Percentiles rank a stretch among this genome's conserved stretches.
Conservation (phyloP, 495 filamentous ascomycete genomes). For the Symbiotaphrina buchneri region DNA sequence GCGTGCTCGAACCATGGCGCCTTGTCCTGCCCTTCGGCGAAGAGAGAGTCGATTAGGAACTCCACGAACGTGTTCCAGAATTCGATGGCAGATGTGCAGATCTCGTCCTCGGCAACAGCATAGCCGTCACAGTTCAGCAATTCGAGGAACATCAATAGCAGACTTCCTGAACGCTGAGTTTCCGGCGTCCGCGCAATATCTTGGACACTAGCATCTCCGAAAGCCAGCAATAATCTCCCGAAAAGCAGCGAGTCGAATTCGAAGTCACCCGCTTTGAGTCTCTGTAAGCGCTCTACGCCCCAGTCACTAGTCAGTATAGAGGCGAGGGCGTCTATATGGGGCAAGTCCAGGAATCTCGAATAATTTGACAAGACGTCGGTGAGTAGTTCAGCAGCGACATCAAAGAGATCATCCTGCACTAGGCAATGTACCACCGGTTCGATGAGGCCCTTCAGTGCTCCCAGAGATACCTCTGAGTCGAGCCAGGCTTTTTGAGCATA, state of each 20-base stretch:
- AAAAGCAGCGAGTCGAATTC: slow-evolving; percentile 44
- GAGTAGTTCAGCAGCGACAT: slow-evolving; percentile 36
- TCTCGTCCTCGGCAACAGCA: slow-evolving; percentile 52
- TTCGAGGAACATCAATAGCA: slow-evolving; percentile 27
- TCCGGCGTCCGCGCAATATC: slow-evolving; percentile 18
- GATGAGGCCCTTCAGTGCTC: slow-evolving; percentile 30
- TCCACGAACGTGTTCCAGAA: slow-evolving; percentile 65
- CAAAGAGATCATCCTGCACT: slow-evolving; percentile 25
- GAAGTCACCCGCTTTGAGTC: slow-evolving; percentile 33
- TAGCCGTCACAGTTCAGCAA: slow-evolving; percentile 50
- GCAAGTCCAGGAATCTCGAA: slow-evolving; percentile 30
- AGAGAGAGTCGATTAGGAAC: slow-evolving; percentile 18
- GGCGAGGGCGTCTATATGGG: slow-evolving; percentile 30
- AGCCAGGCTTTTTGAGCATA: slow-evolving; percentile 38
- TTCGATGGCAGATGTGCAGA: slow-evolving; percentile 55
- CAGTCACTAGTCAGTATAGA: slow-evolving; percentile 30
- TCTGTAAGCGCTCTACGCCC: slow-evolving; percentile 24
- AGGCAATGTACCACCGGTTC: slow-evolving; percentile 32
- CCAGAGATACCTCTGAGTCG: slow-evolving; percentile 25
- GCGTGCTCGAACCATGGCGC: slow-evolving; percentile 15
- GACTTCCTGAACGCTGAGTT: slow-evolving; percentile 14
- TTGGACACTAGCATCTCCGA: slow-evolving; percentile 33
- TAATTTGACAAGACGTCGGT: slow-evolving; percentile 41
- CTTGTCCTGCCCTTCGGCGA: slow-evolving; percentile 12
- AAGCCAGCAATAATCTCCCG: slow-evolving; percentile 45